phyloP scores from a whole-genome alignment of 2,329 filamentous ascomycete genomes.

The Byssoonygena ceratinophila region DNA sequence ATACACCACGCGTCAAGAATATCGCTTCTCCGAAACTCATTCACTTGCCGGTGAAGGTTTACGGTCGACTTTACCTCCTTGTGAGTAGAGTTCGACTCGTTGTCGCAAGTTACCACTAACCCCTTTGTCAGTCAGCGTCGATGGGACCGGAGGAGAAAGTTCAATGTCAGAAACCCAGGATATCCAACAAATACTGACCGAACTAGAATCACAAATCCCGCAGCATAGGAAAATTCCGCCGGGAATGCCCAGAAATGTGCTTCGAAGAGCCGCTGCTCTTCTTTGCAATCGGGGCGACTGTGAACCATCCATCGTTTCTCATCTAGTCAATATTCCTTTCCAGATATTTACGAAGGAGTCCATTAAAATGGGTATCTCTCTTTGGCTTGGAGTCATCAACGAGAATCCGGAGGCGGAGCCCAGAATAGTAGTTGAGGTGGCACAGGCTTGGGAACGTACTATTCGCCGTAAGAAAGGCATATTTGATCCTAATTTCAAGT shows the following conservation, averaged over 20 bases:
- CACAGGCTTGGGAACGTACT: conserved; percentile 80
- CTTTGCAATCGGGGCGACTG: conserved; percentile 68
- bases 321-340: conserved; percentile 88
- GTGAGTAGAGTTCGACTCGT: not conserved
- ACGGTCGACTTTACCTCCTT: not conserved
- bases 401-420: conserved; percentile 85
- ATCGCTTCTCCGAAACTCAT: conserved; percentile 66
- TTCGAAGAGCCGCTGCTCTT: conserved; percentile 74
- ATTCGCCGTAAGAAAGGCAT: conserved; percentile 68
- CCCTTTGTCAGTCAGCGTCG: not conserved
- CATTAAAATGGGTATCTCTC: conserved; percentile 85
- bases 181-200: conserved; percentile 9
- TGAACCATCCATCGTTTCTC: conserved; percentile 68
- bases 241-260: conserved; percentile 64
- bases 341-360: conserved; percentile 86
- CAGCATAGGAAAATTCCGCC: conserved; percentile 60
- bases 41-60: not conserved
- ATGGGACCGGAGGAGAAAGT: conserved; percentile 1
- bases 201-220: conserved; percentile 38
- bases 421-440: conserved; percentile 73
- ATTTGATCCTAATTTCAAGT: conserved; percentile 62
- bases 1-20: conserved; percentile 93
- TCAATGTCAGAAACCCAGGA: conserved; percentile 7
- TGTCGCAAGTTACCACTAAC: not conserved
- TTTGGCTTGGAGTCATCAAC: conserved; percentile 95